A percentile compares a stretch with the other conserved stretches of the same genome.
Conservation (phyloP, 768 basidiomycete genomes). For the Austroboletus eburneus region DNA sequence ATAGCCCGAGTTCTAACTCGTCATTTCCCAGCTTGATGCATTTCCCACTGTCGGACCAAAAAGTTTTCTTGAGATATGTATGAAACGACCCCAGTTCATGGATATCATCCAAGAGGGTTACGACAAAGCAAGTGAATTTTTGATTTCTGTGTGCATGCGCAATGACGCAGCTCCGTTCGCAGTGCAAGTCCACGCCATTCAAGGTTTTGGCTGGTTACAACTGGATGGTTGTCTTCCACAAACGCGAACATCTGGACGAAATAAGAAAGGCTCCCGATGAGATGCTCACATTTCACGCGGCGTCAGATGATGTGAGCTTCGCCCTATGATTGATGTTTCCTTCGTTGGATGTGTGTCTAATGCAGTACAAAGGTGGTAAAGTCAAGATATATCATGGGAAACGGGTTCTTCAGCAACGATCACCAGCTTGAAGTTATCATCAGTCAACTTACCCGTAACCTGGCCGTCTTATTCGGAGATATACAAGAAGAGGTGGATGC, state of each 20-base stretch:
- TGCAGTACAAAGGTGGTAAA: constrained; percentile 26
- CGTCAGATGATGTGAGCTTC: not conserved
- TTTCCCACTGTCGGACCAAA: constrained; percentile 32
- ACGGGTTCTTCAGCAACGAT: constrained; percentile 19
- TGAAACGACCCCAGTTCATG: constrained; percentile 16
- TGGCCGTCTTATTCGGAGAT: constrained; percentile 32
- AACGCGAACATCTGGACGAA: constrained; percentile 35
- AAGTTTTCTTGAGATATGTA: constrained; percentile 25
- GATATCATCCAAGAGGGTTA: constrained; percentile 32
- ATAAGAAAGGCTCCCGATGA: constrained; percentile 39
- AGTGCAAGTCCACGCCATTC: constrained; percentile 31
- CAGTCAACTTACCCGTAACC: constrained; percentile 35
- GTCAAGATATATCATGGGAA: constrained; percentile 37
- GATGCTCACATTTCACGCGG: constrained; percentile 8
- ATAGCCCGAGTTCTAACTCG: not conserved
- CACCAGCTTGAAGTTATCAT: constrained; percentile 32
- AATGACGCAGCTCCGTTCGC: not conserved
- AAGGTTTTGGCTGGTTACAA: constrained; percentile 26
- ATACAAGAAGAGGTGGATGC: constrained; percentile 30
- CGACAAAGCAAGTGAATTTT: constrained; percentile 19
- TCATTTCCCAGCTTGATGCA: constrained; percentile 18
- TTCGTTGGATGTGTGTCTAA: not conserved
- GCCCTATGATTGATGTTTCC: not conserved
- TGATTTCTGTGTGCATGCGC: not conserved
- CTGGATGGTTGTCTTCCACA: constrained; percentile 40